Evolutionary conservation across 306 rosid genomes (phyloP), one percentile per base, ranked within the genome.

Genomic region (Citrullus colocynthis): DNA sequence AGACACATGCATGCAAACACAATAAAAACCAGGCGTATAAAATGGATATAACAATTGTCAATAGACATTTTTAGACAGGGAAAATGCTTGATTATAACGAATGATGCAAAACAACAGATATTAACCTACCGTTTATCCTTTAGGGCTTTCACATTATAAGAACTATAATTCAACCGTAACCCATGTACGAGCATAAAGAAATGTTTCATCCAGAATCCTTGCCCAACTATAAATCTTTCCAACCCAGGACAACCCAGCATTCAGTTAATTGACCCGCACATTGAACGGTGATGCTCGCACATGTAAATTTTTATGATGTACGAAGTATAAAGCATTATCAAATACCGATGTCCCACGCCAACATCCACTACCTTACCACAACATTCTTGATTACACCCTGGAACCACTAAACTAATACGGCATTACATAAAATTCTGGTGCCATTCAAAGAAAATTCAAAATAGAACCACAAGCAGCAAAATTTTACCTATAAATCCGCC

Each of bases 401-500:
- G 24, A 71, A 48, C 76, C 13, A 49, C 61, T 73, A 73, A 73
- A 73, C 61, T 73, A 48, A 30, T 4, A 59, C 48, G 1, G 61
- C 77, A 73, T 52, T 73, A 54, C 44, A 30, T 51, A 28, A 49
- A 71, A 24, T 71, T 28, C 37, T 14, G 2, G 39, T 71, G 20
- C 14, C 41, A 48, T 71, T 39, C 39, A 4, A 71, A 41, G 21
- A 71, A 45, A 21, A 13, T 7, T 45, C 76, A 45, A 24, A 63
- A 24, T 2, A 71, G 41, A 71, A 71, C 69, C 49, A 37, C 49
- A 75, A 77, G 7, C 66, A 9, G 4, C 1, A 76, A 6, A 42
- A 41, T 16, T 51, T 16, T 83, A 96, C 99, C 99, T 96, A 74
- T 96, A 96, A 87, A 96, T 92, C 87, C 99, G 87, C 99, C 99